Conservation (phyloP, 148 eudicot species). For the Rhododendron ovatum region DNA sequence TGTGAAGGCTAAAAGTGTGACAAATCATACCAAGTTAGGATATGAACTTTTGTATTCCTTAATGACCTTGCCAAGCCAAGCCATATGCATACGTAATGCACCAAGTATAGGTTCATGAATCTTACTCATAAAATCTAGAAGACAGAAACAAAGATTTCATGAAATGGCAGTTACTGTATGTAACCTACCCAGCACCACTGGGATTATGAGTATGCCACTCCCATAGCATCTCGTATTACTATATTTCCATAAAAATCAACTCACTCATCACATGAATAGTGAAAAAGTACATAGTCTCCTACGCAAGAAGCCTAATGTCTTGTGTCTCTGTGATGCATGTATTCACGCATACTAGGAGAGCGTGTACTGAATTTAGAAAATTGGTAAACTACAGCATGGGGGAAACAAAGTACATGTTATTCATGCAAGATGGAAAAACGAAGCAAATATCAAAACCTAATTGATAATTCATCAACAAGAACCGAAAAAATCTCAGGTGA, state of each 20-base stretch:
- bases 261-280: not conserved
- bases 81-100: not conserved
- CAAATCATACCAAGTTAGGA: not conserved
- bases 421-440: not conserved
- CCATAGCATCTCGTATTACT: not conserved
- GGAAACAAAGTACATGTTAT: not conserved
- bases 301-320: not conserved
- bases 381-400: not conserved
- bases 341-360: not conserved
- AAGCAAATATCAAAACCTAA: not conserved
- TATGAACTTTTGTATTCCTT: not conserved
- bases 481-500: not conserved
- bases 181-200: not conserved
- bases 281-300: not conserved
- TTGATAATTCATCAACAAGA: not conserved
- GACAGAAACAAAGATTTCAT: not conserved
- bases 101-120: not conserved
- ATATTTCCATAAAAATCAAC: not conserved
- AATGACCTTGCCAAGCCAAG: not conserved
- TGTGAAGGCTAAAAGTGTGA: not conserved
- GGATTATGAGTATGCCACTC: not conserved
- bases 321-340: not conserved
- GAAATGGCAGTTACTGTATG: not conserved
- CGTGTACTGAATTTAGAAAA: not conserved
- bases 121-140: not conserved